These are phyloP conservation scores for Musa acuminata DNA, from an alignment of 176 grass and related monocot species.

Conservation along the genomic window DNA sequence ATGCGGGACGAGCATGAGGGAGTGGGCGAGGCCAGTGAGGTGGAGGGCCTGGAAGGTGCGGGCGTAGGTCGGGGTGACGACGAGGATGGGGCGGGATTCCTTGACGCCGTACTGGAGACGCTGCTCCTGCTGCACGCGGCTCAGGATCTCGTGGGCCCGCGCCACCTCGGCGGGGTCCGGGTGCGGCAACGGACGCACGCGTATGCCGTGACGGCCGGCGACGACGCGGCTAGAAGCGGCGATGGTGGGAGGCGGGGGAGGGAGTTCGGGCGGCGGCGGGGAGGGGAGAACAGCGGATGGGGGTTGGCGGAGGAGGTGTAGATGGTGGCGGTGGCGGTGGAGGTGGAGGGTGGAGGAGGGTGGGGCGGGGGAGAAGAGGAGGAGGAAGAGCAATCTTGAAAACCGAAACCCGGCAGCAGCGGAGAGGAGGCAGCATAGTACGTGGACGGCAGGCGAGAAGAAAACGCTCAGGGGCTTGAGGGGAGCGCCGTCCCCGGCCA, in stretches of 20 bases:
- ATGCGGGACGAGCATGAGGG: slow-evolving; percentile 26
- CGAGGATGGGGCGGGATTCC: slow-evolving; percentile 18
- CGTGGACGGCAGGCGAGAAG: slow-evolving; percentile 2
- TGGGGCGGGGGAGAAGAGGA: slow-evolving; percentile 3
- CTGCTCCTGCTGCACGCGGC: slow-evolving; percentile 32
- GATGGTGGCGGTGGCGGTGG: neutral
- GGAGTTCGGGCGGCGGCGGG: neutral
- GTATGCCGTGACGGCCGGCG: slow-evolving; percentile 30
- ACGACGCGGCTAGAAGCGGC: neutral
- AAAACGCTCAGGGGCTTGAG: neutral
- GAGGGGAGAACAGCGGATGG: neutral
- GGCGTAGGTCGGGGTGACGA: slow-evolving; percentile 37
- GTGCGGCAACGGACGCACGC: slow-evolving; percentile 19
- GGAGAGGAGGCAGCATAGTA: slow-evolving; percentile 10
- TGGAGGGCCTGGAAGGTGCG: slow-evolving; percentile 33
- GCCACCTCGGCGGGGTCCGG: slow-evolving; percentile 21
- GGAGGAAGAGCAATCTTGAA: neutral
- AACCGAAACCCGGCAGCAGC: neutral
- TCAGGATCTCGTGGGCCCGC: slow-evolving; percentile 30
- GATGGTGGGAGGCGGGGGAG: neutral
- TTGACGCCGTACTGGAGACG: slow-evolving; percentile 22
- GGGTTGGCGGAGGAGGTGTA: neutral
- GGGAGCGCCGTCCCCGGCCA: neutral
- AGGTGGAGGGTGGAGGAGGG: slow-evolving; percentile 15
- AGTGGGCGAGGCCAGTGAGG: slow-evolving; percentile 31